These are phyloP conservation scores for Phytophthora litchii DNA, from an alignment of 352 stramenopile species.

Conservation along the genomic window DNA sequence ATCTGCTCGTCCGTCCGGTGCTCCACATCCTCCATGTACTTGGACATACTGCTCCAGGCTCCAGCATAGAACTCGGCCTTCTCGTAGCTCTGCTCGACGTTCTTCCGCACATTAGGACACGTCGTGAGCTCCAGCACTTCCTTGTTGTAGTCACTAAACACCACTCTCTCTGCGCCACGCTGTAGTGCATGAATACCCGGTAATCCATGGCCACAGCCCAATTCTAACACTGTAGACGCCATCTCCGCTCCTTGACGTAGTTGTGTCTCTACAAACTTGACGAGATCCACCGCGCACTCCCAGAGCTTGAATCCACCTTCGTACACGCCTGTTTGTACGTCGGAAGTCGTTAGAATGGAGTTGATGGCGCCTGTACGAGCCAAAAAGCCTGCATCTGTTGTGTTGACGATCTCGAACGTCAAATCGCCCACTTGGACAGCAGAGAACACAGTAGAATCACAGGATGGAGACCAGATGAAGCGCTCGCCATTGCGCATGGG, in stretches of 20 bases:
- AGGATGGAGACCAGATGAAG: slow-evolving; percentile 42
- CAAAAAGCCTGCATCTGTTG: slow-evolving; percentile 54
- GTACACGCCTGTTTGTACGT: slow-evolving; percentile 81
- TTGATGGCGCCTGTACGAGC: slow-evolving; percentile 62
- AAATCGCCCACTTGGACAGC: slow-evolving; percentile 40
- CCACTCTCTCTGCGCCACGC: slow-evolving; percentile 60
- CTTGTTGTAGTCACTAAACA: slow-evolving; percentile 90
- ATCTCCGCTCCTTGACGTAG: slow-evolving; percentile 28
- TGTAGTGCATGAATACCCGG: slow-evolving; percentile 80
- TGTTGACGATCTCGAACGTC: slow-evolving; percentile 72
- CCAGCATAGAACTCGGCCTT: slow-evolving; percentile 77
- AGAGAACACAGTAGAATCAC: background rate
- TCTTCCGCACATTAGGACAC: slow-evolving; percentile 74
- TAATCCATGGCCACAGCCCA: slow-evolving; percentile 82
- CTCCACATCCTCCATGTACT: slow-evolving; percentile 55
- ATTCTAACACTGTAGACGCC: slow-evolving; percentile 60
- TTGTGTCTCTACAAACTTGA: slow-evolving; percentile 51
- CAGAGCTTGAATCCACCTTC: slow-evolving; percentile 90
- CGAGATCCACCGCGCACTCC: slow-evolving; percentile 82
- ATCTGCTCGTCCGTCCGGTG: slow-evolving; percentile 34
- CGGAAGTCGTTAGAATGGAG: slow-evolving; percentile 72
- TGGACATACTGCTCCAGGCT: slow-evolving; percentile 69
- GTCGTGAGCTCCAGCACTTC: slow-evolving; percentile 88
- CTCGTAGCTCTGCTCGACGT: slow-evolving; percentile 40
- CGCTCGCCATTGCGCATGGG: slow-evolving; percentile 59